Evolutionary conservation across 805 yeast species (phyloP), one percentile per base, ranked within the genome.

Genomic region (Lipomyces anomalus): DNA sequence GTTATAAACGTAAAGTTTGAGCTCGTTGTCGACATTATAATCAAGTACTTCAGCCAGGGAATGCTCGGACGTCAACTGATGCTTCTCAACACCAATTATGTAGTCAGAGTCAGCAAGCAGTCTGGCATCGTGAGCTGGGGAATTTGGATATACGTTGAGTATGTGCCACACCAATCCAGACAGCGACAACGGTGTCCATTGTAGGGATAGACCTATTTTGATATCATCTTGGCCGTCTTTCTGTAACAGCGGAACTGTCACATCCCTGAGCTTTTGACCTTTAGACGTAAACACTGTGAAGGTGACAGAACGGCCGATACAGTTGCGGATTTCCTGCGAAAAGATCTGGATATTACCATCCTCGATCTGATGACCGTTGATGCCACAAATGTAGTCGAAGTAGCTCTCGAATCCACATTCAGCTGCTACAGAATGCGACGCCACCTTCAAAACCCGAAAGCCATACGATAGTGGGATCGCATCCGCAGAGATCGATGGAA

Each of bases 101-200:
- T 85, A 90, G 62, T 90, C 98, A 2, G 87, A 75, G 57, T 84
- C 84, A 0, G 95, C 88, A 29, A 85, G 71, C 34, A 90, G 73
- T 13, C 92, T 95, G 0, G 95, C 86, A 41, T 67, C 67, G 53
- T 82, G 82, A 0, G 95, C 96, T 0, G 97, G 96, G 0, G 88
- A 77, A 46, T 76, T 75, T 9, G 79, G 78, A 46, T 81, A 80
- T 9, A 90, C 80, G 47, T 75, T 76, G 44, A 90, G 65, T 30
- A 90, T 79, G 56, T 88, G 94, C 83, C 95, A 90, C 9, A 88
- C 94, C 59, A 77, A 82, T 1, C 90, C 83, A 0, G 95, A 78
- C 0, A 87, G 75, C 24, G 74, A 70, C 33, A 88, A 59, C 17
- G 94, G 87, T 1, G 87, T 78, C 69, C 94, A 79, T 59, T 86